Conservation (phyloP, 495 filamentous ascomycete genomes). For the Aspergillus sparsus region DNA sequence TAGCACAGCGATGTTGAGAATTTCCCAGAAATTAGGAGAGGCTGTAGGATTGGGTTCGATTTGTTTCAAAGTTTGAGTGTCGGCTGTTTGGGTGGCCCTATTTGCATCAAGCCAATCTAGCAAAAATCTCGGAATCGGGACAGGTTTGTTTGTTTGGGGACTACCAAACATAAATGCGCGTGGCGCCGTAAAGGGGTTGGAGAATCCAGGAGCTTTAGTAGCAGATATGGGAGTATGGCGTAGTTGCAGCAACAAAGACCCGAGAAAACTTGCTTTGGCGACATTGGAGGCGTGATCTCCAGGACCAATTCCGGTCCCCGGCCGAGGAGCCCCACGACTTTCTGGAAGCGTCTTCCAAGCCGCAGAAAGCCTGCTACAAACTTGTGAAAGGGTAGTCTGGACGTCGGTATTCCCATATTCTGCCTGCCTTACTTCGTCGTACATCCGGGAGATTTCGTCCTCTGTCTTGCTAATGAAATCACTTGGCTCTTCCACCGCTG, state of each 20-base stretch:
- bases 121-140: conserved; percentile 68
- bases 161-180: conserved; percentile 35
- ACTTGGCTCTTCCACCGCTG: conserved; percentile 44
- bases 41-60: conserved; percentile 69
- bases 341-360: conserved; percentile 60
- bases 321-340: conserved; percentile 39
- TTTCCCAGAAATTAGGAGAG: conserved; percentile 78
- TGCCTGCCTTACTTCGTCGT: conserved; percentile 56
- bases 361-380: conserved; percentile 53
- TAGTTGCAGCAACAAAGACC: conserved; percentile 67
- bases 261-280: conserved; percentile 72
- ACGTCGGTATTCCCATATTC: conserved; percentile 56
- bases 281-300: conserved; percentile 57
- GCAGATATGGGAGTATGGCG: conserved; percentile 62
- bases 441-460: conserved; percentile 45
- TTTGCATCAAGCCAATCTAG: conserved; percentile 75
- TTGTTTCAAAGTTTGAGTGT: conserved; percentile 59
- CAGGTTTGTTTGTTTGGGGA: conserved; percentile 40
- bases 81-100: conserved; percentile 61
- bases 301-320: conserved; percentile 60
- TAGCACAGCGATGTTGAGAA: conserved; percentile 63
- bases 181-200: conserved; percentile 26
- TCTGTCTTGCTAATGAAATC: conserved; percentile 50
- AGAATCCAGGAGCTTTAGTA: conserved; percentile 30
- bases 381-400: conserved; percentile 54